Conservation (phyloP, 176 grass and related monocot genomes). For the Hordeum vulgare region MorexV3_pseudomolecules_assembly NC_058522.1:224173173-224173672, state of each 20-base stretch:
- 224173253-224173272: slow-evolving; percentile 99
- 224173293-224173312: slow-evolving; percentile 93
- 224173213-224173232: not conserved
- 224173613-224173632: too few relatives aligned
- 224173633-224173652: too few relatives aligned
- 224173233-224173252: slow-evolving; percentile 33
- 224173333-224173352: slow-evolving; percentile 83
- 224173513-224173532: too few relatives aligned
- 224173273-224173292: slow-evolving; percentile 67
- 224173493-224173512: too few relatives aligned
- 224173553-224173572: too few relatives aligned
- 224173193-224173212: not conserved
- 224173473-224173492: not conserved
- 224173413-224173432: slow-evolving; percentile 94
- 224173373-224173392: slow-evolving; percentile 99
- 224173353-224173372: slow-evolving; percentile 92
- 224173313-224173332: slow-evolving; percentile 92
- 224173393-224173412: slow-evolving; percentile 90
- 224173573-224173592: too few relatives aligned
- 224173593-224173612: too few relatives aligned
- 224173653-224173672: slow-evolving; percentile 9
- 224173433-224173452: slow-evolving; percentile 93
- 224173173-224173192: not conserved
- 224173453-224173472: not conserved
- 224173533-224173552: too few relatives aligned